phyloP scores from a whole-genome alignment of 495 filamentous ascomycete species.

The Gamarada debralockiae region DNA sequence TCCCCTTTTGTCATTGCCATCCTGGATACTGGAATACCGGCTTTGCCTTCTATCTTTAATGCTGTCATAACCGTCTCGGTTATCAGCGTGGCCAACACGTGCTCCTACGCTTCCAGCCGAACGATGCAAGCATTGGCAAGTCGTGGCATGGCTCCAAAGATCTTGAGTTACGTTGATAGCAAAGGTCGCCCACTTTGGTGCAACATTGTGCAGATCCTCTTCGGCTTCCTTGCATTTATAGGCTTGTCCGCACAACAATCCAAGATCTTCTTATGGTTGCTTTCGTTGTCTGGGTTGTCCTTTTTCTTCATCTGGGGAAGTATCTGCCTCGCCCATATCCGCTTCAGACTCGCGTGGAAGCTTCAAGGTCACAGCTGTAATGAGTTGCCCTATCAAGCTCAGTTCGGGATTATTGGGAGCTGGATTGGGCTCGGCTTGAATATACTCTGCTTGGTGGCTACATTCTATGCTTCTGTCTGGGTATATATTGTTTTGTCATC shows the following conservation, averaged over 20 bases:
- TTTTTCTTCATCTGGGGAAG: slow-evolving; percentile 70
- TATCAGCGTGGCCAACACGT: slow-evolving; percentile 58
- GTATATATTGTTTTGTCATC: no score
- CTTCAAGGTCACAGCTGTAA: slow-evolving; percentile 44
- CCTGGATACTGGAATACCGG: slow-evolving; percentile 56
- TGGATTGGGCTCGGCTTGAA: slow-evolving; percentile 56
- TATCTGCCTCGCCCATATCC: slow-evolving; percentile 69
- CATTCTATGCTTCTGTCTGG: no score
- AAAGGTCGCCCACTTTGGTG: slow-evolving; percentile 52
- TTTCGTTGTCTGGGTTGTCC: slow-evolving; percentile 63
- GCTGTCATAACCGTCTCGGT: slow-evolving; percentile 61
- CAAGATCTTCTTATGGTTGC: slow-evolving; percentile 64
- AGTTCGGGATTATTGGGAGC: slow-evolving; percentile 57
- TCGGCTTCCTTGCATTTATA: slow-evolving; percentile 52
- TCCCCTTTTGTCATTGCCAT: slow-evolving; percentile 72
- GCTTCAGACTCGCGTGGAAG: slow-evolving; percentile 61
- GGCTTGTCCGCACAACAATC: slow-evolving; percentile 36
- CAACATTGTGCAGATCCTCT: slow-evolving; percentile 46
- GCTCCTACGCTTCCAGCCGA: slow-evolving; percentile 58
- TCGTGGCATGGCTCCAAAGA: slow-evolving; percentile 53
- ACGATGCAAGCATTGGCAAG: slow-evolving; percentile 59
- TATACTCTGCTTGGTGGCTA: slow-evolving; percentile 57
- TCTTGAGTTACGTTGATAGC: slow-evolving; percentile 54
- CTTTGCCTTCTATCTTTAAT: slow-evolving; percentile 68
- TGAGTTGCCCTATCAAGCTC: slow-evolving; percentile 43